phyloP scores from a whole-genome alignment of 2,329 filamentous ascomycete species.

The Ophiostoma sp. region DNA sequence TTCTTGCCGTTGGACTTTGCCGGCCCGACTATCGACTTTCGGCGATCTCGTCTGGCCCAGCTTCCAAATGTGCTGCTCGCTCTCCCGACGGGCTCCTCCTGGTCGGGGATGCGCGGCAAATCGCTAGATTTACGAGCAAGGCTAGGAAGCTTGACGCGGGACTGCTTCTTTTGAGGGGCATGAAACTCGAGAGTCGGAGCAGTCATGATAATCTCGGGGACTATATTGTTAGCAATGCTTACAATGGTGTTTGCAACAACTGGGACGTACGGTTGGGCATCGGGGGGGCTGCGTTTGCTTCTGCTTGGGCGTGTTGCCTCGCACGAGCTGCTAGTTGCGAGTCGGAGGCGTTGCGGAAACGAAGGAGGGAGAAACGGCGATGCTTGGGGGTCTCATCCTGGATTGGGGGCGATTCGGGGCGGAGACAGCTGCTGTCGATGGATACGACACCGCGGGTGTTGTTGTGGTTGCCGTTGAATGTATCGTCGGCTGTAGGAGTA shows the following conservation, averaged over 20 bases:
- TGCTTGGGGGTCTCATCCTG: conserved; percentile 54
- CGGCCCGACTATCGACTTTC: conserved; percentile 37
- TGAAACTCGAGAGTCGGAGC: conserved; percentile 69
- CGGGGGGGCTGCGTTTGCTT: conserved; percentile 50
- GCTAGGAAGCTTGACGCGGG: conserved; percentile 50
- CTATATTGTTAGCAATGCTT: conserved; percentile 35
- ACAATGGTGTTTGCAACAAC: not conserved
- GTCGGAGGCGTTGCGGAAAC: conserved; percentile 88
- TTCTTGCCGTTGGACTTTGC: conserved; percentile 36
- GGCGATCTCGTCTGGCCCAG: conserved; percentile 40
- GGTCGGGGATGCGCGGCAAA: conserved; percentile 38
- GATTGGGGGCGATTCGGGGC: conserved; percentile 46
- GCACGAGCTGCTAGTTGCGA: conserved; percentile 74
- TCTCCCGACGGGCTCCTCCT: conserved; percentile 28
- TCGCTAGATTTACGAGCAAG: conserved; percentile 52
- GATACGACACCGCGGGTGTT: conserved; percentile 29
- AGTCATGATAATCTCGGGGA: conserved; percentile 80
- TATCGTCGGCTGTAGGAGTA: conserved; percentile 26
- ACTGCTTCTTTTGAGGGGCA: conserved; percentile 49
- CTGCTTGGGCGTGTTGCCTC: conserved; percentile 57
- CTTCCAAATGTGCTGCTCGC: conserved; percentile 25
- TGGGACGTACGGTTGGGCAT: conserved; percentile 51
- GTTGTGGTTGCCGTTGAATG: conserved; percentile 30
- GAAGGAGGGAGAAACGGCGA: conserved; percentile 64
- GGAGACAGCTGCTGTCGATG: conserved; percentile 30